These are phyloP conservation scores for Sequoiadendron giganteum DNA, from an alignment of 75 land plant species.

Conservation along the genomic window DNA sequence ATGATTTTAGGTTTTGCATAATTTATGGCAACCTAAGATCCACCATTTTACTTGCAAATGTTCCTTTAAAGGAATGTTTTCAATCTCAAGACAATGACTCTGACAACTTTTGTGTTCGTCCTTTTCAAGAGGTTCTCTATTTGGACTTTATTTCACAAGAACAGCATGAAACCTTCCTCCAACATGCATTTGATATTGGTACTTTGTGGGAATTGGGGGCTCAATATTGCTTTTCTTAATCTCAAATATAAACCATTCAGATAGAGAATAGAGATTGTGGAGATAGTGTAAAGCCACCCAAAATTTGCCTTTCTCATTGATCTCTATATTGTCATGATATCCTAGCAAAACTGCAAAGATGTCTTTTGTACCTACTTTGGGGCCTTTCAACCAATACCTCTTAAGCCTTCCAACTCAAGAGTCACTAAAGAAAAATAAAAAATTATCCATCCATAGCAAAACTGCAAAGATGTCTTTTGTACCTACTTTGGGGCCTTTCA, in stretches of 20 bases:
- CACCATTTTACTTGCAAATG: too few species aligned
- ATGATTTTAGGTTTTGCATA: too few species aligned
- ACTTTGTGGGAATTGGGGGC: constrained; percentile 56
- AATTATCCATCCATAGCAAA: constrained; percentile 79
- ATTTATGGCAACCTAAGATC: too few species aligned
- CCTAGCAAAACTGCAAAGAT: constrained; percentile 80
- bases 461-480: constrained; percentile 65
- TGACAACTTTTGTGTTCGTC: too few species aligned
- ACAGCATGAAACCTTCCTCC: constrained; percentile 49
- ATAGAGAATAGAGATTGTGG: constrained; percentile 18
- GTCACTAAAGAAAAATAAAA: constrained; percentile 62
- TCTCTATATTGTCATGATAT: constrained; percentile 79
- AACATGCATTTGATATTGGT: constrained; percentile 30
- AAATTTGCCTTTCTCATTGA: constrained; percentile 74
- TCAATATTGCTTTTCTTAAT: constrained; percentile 49
- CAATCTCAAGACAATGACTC: too few species aligned
- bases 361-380: constrained; percentile 70
- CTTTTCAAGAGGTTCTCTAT: constrained; percentile 62
- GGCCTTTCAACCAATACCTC: constrained; percentile 88
- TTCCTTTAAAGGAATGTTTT: too few species aligned
- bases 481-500: constrained; percentile 87
- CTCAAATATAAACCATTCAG: constrained; percentile 22
- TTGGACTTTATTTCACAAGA: constrained; percentile 64
- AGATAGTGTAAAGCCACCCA: constrained; percentile 94
- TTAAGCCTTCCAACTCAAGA: constrained; percentile 58